Percentiles rank a stretch among this genome's conserved stretches.
These are phyloP conservation scores for Candida caryicola DNA, from an alignment of 805 yeast genomes.

Conservation along the genomic window DNA sequence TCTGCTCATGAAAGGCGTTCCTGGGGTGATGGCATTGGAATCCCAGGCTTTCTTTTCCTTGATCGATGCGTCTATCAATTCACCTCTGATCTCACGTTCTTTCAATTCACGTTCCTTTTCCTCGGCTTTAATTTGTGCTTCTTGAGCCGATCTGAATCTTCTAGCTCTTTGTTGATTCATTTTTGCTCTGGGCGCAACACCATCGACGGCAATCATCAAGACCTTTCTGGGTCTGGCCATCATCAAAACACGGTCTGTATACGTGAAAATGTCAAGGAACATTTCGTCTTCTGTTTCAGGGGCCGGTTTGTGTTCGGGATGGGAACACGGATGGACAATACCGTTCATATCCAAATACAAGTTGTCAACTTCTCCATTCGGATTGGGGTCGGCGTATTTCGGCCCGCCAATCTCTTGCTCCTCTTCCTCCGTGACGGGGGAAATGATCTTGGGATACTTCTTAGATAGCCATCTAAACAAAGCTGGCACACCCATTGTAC, in stretches of 20 bases:
- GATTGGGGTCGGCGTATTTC: slow-evolving; percentile 72
- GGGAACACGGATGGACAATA: slow-evolving; percentile 98
- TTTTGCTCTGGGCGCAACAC: slow-evolving; percentile 97
- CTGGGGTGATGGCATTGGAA: slow-evolving; percentile 96
- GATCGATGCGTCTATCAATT: slow-evolving; percentile 70
- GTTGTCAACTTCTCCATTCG: slow-evolving; percentile 94
- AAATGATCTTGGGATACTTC: slow-evolving; percentile 90
- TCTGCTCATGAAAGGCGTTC: slow-evolving; percentile 95
- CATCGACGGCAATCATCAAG: slow-evolving; percentile 94
- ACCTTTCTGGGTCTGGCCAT: slow-evolving; percentile 96
- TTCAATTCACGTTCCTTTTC: slow-evolving; percentile 60
- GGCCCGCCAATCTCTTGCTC: slow-evolving; percentile 60
- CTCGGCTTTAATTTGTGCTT: slow-evolving; percentile 75
- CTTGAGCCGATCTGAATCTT: slow-evolving; percentile 88
- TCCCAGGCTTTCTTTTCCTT: slow-evolving; percentile 85
- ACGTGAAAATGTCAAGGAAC: slow-evolving; percentile 89
- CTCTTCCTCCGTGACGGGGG: slow-evolving; percentile 73
- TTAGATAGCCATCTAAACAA: slow-evolving; percentile 93
- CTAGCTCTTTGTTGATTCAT: slow-evolving; percentile 97
- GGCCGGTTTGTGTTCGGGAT: slow-evolving; percentile 93
- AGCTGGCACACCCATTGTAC: slow-evolving; percentile 91
- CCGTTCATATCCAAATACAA: slow-evolving; percentile 97
- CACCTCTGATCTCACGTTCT: slow-evolving; percentile 65
- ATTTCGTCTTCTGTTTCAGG: slow-evolving; percentile 97
- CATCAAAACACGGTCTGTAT: slow-evolving; percentile 85